Evolutionary conservation across 2,329 filamentous ascomycete genomes (phyloP).

Genomic region (Stemphylium lycopersici): DNA sequence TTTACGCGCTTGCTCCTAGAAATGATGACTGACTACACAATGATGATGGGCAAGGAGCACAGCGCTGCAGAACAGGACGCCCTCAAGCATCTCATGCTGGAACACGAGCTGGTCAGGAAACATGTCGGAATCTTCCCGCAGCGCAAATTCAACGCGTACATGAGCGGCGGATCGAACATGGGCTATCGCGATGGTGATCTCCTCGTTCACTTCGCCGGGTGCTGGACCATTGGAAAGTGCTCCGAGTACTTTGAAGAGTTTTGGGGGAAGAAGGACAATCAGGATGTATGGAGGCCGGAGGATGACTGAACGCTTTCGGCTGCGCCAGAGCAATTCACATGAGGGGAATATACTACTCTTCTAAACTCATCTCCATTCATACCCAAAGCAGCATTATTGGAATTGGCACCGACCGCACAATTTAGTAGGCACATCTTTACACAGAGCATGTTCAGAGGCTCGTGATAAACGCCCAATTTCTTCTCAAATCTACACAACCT

Average conservation of each 20-base stretch:
- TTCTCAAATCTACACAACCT: not conserved
- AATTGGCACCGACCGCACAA: too few relatives aligned
- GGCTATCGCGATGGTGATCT: constrained; percentile 49
- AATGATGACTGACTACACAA: constrained; percentile 48
- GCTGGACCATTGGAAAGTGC: constrained; percentile 35
- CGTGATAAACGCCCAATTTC: not conserved
- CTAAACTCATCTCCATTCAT: too few relatives aligned
- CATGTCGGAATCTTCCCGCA: constrained; percentile 48
- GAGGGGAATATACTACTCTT: too few relatives aligned
- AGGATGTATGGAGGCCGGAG: constrained; percentile 30
- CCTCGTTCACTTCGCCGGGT: constrained; percentile 51
- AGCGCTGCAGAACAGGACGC: constrained; percentile 46
- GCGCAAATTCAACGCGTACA: constrained; percentile 49
- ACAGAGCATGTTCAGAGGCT: not conserved
- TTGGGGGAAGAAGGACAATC: constrained; percentile 40
- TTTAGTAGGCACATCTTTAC: not conserved
- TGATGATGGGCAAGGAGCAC: constrained; percentile 46
- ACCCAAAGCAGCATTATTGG: too few relatives aligned
- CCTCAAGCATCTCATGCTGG: constrained; percentile 43
- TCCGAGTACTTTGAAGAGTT: constrained; percentile 43
- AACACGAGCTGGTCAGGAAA: constrained; percentile 47
- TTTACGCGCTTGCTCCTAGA: constrained; percentile 49
- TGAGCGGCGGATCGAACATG: constrained; percentile 45
- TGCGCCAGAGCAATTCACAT: too few relatives aligned
- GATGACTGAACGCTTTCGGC: not conserved